Percentiles rank a stretch among this genome's conserved stretches.
Conservation (phyloP, 73 alveolate species). For the Tetrahymena borealis region DNA sequence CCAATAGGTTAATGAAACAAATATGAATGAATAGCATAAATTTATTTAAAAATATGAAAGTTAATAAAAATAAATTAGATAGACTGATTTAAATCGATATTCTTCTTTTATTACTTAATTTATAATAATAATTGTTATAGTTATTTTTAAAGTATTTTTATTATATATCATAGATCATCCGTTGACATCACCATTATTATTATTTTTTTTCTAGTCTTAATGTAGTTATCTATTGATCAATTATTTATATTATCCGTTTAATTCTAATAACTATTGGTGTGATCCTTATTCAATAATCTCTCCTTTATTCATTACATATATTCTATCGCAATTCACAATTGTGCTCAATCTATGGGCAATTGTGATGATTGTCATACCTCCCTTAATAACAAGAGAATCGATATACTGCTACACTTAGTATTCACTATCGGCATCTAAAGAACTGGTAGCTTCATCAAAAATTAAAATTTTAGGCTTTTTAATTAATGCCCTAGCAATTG, state of each 20-base stretch:
- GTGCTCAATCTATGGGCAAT: constrained; percentile 66
- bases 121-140: too few relatives aligned
- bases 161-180: too few relatives aligned
- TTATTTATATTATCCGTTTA: constrained; percentile 38
- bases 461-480: constrained; percentile 42
- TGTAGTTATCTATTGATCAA: constrained; percentile 27
- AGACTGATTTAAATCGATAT: too few relatives aligned
- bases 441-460: constrained; percentile 59
- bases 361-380: constrained; percentile 39
- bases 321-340: constrained; percentile 52
- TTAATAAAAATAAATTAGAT: too few relatives aligned
- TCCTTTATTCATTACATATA: constrained; percentile 54
- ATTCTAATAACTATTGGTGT: constrained; percentile 38
- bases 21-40: too few relatives aligned
- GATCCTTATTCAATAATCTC: constrained; percentile 49
- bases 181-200: too few relatives aligned
- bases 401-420: constrained; percentile 33
- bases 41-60: too few relatives aligned
- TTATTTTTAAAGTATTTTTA: too few relatives aligned
- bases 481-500: constrained; percentile 55
- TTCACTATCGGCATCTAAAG: constrained; percentile 55
- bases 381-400: constrained; percentile 14
- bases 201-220: neutral
- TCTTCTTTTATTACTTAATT: too few relatives aligned
- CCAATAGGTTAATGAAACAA: too few relatives aligned